These are phyloP conservation scores for Helianthus tuberosus DNA, from an alignment of 129 eudicot species.

Conservation along the genomic window DNA sequence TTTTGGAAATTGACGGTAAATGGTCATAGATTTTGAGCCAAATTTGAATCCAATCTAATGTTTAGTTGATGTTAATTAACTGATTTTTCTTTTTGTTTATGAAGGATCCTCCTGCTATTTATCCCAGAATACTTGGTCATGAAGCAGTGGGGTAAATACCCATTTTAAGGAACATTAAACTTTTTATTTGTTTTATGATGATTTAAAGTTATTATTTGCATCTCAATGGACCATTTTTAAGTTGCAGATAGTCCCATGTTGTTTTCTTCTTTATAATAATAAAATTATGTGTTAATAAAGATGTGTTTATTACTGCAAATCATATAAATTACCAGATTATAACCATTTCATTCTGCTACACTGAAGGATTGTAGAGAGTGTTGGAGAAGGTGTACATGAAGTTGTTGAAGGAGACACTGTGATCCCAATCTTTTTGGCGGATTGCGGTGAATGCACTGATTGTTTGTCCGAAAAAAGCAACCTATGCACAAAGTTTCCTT, in stretches of 20 bases:
- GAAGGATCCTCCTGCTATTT: conserved; percentile 75
- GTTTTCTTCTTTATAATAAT: not conserved
- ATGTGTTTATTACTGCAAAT: not conserved
- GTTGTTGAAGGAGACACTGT: conserved; percentile 72
- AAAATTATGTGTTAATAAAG: not conserved
- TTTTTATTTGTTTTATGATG: not conserved
- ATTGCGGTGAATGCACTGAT: conserved; percentile 80
- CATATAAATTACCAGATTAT: conserved; percentile 2
- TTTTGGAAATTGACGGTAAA: conserved; percentile 57
- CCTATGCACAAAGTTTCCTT: conserved; percentile 69
- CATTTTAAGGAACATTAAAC: not conserved
- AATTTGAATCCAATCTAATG: conserved; percentile 37
- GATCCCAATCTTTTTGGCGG: conserved; percentile 67
- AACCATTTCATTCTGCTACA: conserved; percentile 22
- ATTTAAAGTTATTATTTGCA: not conserved
- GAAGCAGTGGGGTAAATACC: conserved; percentile 91
- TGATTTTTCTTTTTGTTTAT: conserved; percentile 1
- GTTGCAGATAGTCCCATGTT: not conserved
- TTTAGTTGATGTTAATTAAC: conserved; percentile 14
- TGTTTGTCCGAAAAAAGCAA: conserved; percentile 81
- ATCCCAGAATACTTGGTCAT: conserved; percentile 87
- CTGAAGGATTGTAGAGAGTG: conserved; percentile 81
- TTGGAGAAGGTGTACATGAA: conserved; percentile 75
- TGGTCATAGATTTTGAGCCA: not conserved
- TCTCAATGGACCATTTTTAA: not conserved